Conservation (phyloP, 441 rosid genomes). For the Adansonia grandidieri region DNA sequence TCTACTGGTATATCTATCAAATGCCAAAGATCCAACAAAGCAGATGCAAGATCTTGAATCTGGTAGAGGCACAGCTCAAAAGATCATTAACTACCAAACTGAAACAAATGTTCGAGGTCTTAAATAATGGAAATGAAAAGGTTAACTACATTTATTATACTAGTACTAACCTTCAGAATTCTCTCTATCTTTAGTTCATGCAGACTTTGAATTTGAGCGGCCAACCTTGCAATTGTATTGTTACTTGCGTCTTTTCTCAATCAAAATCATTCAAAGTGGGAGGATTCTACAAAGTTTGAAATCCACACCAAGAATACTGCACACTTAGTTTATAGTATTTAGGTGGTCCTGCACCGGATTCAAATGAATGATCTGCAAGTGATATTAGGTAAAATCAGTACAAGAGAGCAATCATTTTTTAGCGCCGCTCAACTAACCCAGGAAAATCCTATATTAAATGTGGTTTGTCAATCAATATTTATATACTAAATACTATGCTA, state of each 20-base stretch:
- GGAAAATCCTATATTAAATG: not conserved
- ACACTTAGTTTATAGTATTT: conserved; percentile 48
- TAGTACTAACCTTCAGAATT: conserved; percentile 59
- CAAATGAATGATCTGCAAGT: conserved; percentile 56
- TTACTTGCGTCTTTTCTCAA: conserved; percentile 52
- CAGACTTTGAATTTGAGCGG: conserved; percentile 48
- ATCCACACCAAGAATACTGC: conserved; percentile 72
- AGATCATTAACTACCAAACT: conserved; percentile 24
- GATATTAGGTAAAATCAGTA: not conserved
- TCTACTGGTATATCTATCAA: conserved; percentile 76
- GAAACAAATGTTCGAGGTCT: not conserved
- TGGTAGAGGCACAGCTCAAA: conserved; percentile 30
- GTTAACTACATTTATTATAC: not conserved
- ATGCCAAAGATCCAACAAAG: conserved; percentile 78
- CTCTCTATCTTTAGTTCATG: conserved; percentile 65
- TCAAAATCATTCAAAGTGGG: conserved; percentile 47
- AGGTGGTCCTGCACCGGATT: conserved; percentile 50
- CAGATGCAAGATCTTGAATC: conserved; percentile 79
- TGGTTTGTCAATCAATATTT: not conserved
- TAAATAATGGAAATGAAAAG: not conserved
- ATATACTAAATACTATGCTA: not conserved
- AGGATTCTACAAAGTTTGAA: conserved; percentile 51
- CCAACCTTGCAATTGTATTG: conserved; percentile 57
- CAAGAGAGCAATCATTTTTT: not conserved
- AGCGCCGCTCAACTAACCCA: conserved; percentile 1